A percentile compares a stretch with the other conserved stretches of the same genome.
Conservation (phyloP, 2,329 filamentous ascomycete genomes). For the Penicillium sp. region DNA sequence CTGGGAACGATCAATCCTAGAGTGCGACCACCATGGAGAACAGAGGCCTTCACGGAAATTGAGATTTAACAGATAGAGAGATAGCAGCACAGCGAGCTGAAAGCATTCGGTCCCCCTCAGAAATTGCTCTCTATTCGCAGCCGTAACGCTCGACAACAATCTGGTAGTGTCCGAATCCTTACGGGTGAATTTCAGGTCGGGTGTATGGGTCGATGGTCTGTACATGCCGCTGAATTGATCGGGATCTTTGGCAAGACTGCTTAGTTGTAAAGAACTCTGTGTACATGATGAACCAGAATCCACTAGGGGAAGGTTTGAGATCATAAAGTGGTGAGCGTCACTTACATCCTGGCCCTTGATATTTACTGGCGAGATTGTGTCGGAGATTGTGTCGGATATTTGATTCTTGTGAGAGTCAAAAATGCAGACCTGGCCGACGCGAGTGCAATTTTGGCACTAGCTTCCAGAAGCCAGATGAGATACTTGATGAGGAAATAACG, state of each 20-base stretch:
- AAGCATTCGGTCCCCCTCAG: conserved; percentile 4
- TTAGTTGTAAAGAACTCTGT: too few relatives aligned
- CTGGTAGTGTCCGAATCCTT: conserved; percentile 3
- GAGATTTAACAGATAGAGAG: conserved; percentile 24
- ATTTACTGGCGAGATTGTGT: too few relatives aligned
- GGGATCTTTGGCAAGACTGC: conserved; percentile 12
- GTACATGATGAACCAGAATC: too few relatives aligned
- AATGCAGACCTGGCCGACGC: too few relatives aligned
- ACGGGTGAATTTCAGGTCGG: conserved; percentile 1
- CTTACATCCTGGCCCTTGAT: too few relatives aligned
- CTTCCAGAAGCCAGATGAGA: too few relatives aligned
- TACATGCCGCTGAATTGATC: conserved; percentile 23
- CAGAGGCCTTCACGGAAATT: conserved; percentile 22
- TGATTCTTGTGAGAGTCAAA: too few relatives aligned
- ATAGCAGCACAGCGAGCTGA: conserved; percentile 17
- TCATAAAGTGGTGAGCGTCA: too few relatives aligned
- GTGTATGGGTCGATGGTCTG: conserved; percentile 19
- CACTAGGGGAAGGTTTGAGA: too few relatives aligned
- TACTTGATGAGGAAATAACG: too few relatives aligned
- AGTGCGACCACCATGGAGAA: conserved; percentile 21
- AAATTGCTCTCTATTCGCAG: conserved; percentile 17
- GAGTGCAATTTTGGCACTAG: too few relatives aligned
- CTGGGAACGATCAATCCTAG: conserved; percentile 28
- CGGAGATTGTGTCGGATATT: too few relatives aligned
- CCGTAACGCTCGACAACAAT: conserved; percentile 1